Base-by-base conservation (phyloP, 2,329 filamentous ascomycete genomes). In the Aspergillus eucalypticola region DNA sequence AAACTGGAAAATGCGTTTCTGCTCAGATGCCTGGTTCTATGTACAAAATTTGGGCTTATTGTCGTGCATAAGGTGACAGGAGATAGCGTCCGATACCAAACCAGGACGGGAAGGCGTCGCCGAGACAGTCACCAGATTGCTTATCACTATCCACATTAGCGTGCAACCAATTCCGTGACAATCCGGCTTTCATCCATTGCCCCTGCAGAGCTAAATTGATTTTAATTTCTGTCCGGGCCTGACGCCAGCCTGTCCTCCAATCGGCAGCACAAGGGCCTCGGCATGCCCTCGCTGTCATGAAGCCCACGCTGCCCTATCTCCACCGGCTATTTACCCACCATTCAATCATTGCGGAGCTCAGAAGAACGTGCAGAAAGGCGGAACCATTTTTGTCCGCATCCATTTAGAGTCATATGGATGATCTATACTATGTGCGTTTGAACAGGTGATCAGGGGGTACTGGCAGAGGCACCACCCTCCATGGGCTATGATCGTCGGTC, bases 301-400 rank as follows among this genome's bases (percentile, higher is more conserved):
- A 39, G 15, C 29, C 53, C 41, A 23, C 44, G 41, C 19, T 44
- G 39, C 39, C 23, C 17, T 21, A 35, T 42, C 53, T 55, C 53
- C 53, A 55, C 53, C 53, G 29, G 17, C n/a, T 21, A 29, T 29
- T 19, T 32, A 55, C 32, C 2, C n/a, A 21, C 39, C 25, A 32
- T n/a, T 29, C 53, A 55, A 55, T 55, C 53, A 55, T 32, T 19
- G 53, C n/a, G 10, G 23, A 32, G 29, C 35, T 13, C 53, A 10
- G n/a, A 46, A 17, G 53, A 55, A 55, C 53, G 53, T 55, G 53
- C 27, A 42, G 25, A 19, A 44, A 29, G 15, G 25, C 25, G 15
- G 53, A 27, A 44, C 15, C 15, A 15, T 1, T 25, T 32, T 42
- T 21, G 19, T 17, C 29, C 15, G n/a, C 25, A 8, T 29, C 11